phyloP scores from a whole-genome alignment of 345 rosid genomes.

The Syzygium grande region DNA sequence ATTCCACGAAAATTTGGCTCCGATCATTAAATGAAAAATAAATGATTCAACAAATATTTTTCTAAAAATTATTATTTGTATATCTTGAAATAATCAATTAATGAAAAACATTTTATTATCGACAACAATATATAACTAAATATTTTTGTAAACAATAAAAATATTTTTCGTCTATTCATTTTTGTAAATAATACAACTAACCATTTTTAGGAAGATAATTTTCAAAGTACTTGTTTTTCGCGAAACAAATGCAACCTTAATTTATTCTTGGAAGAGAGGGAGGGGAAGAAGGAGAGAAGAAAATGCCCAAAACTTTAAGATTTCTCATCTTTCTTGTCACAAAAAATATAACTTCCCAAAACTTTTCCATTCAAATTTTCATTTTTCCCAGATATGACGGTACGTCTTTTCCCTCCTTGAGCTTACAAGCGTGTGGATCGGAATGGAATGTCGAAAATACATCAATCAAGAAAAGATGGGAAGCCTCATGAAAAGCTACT shows the following conservation, averaged over 20 bases:
- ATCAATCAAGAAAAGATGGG: background rate
- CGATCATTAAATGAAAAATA: accelerated
- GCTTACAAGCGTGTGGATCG: background rate
- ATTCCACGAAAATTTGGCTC: accelerated
- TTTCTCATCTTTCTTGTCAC: background rate
- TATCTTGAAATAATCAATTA: background rate
- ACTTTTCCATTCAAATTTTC: background rate
- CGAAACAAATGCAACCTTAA: background rate
- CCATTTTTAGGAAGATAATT: too few relatives aligned
- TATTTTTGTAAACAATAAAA: background rate
- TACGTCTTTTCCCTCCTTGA: background rate
- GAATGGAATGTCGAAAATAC: background rate
- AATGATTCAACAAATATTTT: background rate
- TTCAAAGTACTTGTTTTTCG: too few relatives aligned
- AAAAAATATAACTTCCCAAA: background rate
- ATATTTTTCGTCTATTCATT: background rate
- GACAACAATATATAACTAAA: accelerated
- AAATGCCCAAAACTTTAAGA: background rate
- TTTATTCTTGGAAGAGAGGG: background rate
- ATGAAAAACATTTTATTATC: background rate
- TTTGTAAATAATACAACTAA: background rate
- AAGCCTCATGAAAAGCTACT: background rate
- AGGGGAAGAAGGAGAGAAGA: background rate
- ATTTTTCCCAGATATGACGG: background rate
- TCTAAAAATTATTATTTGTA: accelerated